A percentile compares a stretch with the other conserved stretches of the same genome.
Conservation (phyloP, 345 rosid species). For the Diplotaxis tenuifolia region DNA sequence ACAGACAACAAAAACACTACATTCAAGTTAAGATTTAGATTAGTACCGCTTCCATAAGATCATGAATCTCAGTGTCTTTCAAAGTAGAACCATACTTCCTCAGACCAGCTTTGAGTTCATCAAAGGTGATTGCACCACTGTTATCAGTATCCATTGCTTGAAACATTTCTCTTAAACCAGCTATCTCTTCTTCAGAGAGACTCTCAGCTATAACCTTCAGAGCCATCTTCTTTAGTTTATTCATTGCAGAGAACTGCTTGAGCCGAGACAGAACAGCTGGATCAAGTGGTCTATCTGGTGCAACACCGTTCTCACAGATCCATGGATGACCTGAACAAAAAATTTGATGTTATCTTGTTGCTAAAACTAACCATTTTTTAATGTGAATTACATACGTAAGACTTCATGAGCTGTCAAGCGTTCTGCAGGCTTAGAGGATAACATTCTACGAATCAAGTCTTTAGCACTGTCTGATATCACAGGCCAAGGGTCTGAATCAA, state of each 20-base stretch:
- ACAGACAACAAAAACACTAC: not conserved
- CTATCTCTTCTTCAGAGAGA: constrained; percentile 98
- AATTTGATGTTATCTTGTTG: not conserved
- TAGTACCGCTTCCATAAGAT: constrained; percentile 95
- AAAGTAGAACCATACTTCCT: constrained; percentile 89
- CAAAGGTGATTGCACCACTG: constrained; percentile 97
- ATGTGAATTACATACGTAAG: constrained; percentile 57
- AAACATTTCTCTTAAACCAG: constrained; percentile 95
- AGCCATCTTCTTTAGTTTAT: constrained; percentile 98
- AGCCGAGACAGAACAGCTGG: constrained; percentile 94
- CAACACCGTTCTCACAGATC: constrained; percentile 98
- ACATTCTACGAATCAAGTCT: constrained; percentile 79
- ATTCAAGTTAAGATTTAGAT: not conserved
- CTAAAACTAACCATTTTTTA: not conserved
- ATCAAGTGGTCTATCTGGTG: constrained; percentile 95
- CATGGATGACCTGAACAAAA: constrained; percentile 86
- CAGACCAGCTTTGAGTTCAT: constrained; percentile 95
- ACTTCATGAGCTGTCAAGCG: constrained; percentile 98
- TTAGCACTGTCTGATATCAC: constrained; percentile 86
- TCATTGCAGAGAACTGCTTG: constrained; percentile 98
- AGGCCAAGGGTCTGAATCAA: constrained; percentile 97
- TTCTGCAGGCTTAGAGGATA: constrained; percentile 67
- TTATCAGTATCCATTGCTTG: constrained; percentile 86
- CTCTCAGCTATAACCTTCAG: constrained; percentile 96
- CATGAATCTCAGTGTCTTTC: constrained; percentile 89